A percentile compares a stretch with the other conserved stretches of the same genome.
phyloP scores from a whole-genome alignment of 192 early-diverging fungal genomes.

The Mortierella claussenii region DNA sequence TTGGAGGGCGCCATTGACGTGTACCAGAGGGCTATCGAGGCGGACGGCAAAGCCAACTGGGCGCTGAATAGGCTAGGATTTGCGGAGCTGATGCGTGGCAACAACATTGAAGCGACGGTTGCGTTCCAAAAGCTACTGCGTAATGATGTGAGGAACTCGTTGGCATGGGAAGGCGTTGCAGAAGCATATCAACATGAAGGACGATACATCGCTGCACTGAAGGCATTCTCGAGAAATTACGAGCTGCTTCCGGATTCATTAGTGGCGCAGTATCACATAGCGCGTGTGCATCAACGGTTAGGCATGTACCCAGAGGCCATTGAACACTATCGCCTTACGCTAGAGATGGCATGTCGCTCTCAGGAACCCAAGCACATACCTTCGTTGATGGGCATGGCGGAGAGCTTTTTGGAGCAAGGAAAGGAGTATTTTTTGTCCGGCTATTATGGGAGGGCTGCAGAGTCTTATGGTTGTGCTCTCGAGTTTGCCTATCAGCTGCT shows the following conservation, averaged over 20 bases:
- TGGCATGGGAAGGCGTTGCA: conserved; percentile 83
- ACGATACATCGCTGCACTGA: conserved; percentile 77
- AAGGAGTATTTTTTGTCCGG: conserved; percentile 68
- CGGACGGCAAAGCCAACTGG: conserved; percentile 69
- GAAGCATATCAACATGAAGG: conserved; percentile 80
- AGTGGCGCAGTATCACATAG: conserved; percentile 57
- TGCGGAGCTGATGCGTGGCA: conserved; percentile 63
- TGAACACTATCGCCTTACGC: conserved; percentile 51
- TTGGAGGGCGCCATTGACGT: conserved; percentile 60
- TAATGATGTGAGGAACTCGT: conserved; percentile 68
- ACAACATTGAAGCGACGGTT: conserved; percentile 65
- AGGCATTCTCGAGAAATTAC: conserved; percentile 76
- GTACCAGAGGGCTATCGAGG: conserved; percentile 54
- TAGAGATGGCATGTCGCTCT: conserved; percentile 46
- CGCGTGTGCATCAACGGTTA: conserved; percentile 63
- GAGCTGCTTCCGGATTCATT: conserved; percentile 70
- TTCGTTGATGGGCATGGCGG: conserved; percentile 60
- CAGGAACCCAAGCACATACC: conserved; percentile 56
- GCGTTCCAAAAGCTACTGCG: conserved; percentile 87
- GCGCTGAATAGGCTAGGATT: conserved; percentile 86
- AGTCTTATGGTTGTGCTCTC: conserved; percentile 62
- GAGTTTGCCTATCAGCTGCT: conserved; percentile 25
- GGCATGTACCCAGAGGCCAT: conserved; percentile 65
- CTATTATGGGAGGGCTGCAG: conserved; percentile 72
- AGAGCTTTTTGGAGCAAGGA: conserved; percentile 59